Evolutionary conservation across 768 basidiomycete species (phyloP).

Genomic region (Rhizopogon rudus): DNA sequence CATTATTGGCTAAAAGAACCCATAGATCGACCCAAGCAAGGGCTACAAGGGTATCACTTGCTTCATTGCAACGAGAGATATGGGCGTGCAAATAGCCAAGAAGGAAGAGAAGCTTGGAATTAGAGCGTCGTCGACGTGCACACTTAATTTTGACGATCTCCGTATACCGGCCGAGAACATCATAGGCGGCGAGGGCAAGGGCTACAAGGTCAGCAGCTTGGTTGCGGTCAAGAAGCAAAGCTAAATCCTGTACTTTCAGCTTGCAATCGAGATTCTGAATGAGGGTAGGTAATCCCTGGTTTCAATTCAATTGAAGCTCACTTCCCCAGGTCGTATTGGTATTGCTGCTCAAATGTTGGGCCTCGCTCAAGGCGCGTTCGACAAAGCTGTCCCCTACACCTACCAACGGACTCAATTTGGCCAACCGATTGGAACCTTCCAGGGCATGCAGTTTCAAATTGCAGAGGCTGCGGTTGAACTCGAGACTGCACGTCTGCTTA

Average conservation of each 20-base stretch:
- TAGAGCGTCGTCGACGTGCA: conserved; percentile 91
- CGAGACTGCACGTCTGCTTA: conserved; percentile 83
- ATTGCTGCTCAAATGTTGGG: conserved; percentile 99
- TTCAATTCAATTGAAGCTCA: background rate
- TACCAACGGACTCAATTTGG: conserved; percentile 95
- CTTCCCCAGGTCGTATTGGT: conserved; percentile 71
- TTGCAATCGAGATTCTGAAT: conserved; percentile 95
- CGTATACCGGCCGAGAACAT: conserved; percentile 82
- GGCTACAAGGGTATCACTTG: conserved; percentile 99
- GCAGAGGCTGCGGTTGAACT: conserved; percentile 88
- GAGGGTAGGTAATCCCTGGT: conserved; percentile 49
- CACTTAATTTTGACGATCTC: conserved; percentile 92
- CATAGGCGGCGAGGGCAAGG: conserved; percentile 87
- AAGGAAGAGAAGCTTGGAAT: conserved; percentile 99
- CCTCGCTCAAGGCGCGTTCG: conserved; percentile 94
- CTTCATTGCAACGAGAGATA: conserved; percentile 92
- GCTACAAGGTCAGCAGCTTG: conserved; percentile 63
- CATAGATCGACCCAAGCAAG: conserved; percentile 76
- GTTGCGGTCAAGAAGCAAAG: background rate
- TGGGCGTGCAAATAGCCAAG: conserved; percentile 96
- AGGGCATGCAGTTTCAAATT: conserved; percentile 94
- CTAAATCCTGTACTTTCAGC: conserved; percentile 31
- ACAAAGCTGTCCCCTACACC: conserved; percentile 92
- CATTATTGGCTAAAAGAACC: background rate
- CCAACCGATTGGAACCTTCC: conserved; percentile 89